Evolutionary conservation across 345 rosid genomes (phyloP).

Genomic region (Citrus hindsii): DNA sequence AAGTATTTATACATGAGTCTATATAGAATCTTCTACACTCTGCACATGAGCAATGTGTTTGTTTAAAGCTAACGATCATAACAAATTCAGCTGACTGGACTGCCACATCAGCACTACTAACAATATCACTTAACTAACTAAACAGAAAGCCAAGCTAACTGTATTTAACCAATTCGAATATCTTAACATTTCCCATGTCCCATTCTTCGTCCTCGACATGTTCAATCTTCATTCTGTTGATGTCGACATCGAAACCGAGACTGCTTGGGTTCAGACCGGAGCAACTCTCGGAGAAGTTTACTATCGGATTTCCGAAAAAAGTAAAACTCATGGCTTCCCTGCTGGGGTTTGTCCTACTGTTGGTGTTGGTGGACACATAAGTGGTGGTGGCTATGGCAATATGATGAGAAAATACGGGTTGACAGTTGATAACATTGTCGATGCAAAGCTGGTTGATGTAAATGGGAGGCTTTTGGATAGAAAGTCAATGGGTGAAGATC

Average conservation of each 20-base stretch:
- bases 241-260: constrained; percentile 34
- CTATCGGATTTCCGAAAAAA: constrained; percentile 45
- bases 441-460: constrained; percentile 52
- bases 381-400: constrained; percentile 70
- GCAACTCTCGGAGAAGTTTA: constrained; percentile 70
- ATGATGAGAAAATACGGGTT: constrained; percentile 64
- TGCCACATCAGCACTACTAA: too few species aligned
- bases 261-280: constrained; percentile 73
- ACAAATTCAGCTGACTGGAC: too few species aligned
- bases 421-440: constrained; percentile 48
- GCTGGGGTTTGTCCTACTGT: constrained; percentile 68
- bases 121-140: too few species aligned
- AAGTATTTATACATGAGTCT: too few species aligned
- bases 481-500: constrained; percentile 66
- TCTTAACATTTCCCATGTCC: constrained; percentile 28
- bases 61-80: too few species aligned
- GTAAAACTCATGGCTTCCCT: constrained; percentile 51
- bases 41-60: too few species aligned
- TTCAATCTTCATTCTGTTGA: constrained; percentile 45
- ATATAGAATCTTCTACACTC: too few species aligned
- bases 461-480: constrained; percentile 55
- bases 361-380: constrained; percentile 71
- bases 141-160: too few species aligned
- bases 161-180: too few species aligned
- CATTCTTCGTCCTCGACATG: constrained; percentile 62